These are phyloP conservation scores for Phytophthora citrophthora DNA, from an alignment of 352 stramenopile genomes.

Conservation along the genomic window DNA sequence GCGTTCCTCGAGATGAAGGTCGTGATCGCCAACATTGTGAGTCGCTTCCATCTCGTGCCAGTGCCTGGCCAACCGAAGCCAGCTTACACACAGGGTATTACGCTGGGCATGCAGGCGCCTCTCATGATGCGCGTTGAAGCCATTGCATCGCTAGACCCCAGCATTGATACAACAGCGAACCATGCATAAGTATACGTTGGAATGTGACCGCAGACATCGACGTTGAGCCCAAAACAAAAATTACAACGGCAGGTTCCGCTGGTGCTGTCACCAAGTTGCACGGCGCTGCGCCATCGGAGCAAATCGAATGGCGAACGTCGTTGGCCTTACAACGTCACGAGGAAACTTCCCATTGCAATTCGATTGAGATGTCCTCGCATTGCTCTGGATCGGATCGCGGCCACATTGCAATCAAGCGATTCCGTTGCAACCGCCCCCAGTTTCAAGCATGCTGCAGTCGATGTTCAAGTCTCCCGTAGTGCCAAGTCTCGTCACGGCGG, in stretches of 20 bases:
- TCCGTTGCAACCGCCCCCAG: slow-evolving; percentile 7
- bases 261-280: slow-evolving; percentile 7
- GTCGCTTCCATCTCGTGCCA: slow-evolving; percentile 55
- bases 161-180: not conserved
- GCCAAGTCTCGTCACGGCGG: slow-evolving; percentile 30
- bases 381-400: slow-evolving; percentile 3
- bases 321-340: slow-evolving; percentile 24
- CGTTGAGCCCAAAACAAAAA: too few relatives aligned
- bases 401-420: too few relatives aligned
- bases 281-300: not conserved
- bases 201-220: too few relatives aligned
- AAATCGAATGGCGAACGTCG: slow-evolving; percentile 22
- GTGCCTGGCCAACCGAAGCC: slow-evolving; percentile 33
- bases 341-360: slow-evolving; percentile 24
- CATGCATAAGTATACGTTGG: slow-evolving; percentile 10
- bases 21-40: slow-evolving; percentile 51
- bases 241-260: slow-evolving; percentile 9
- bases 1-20: slow-evolving; percentile 70
- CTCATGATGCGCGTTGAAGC: slow-evolving; percentile 36
- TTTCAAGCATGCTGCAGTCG: slow-evolving; percentile 26
- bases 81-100: slow-evolving; percentile 53
- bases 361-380: slow-evolving; percentile 5
- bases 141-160: not conserved
- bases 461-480: slow-evolving; percentile 33
- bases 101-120: slow-evolving; percentile 47